Base-by-base conservation (phyloP, 257 asterid genomes). In the Solanum neorickii region DNA sequence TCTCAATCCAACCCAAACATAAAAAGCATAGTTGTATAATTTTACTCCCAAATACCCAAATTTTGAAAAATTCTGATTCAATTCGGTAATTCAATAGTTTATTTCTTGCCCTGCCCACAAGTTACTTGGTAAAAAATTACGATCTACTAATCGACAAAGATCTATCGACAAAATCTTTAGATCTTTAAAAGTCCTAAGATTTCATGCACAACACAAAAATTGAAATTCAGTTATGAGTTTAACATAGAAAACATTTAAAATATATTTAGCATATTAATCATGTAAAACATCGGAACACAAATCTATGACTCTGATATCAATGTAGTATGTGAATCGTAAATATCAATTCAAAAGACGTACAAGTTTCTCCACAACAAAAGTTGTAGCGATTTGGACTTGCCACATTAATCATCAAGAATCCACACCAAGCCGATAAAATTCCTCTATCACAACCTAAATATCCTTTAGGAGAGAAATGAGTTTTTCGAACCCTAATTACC, bases 41-140 rank as follows among this genome's bases (percentile, higher is more conserved):
- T 47, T 14, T 47, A 47, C 20, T 47, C 56, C 7, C 1, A 3
- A 47, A 14, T 47, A 47, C 7, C 59, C 59, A 47, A 47, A 14
- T 14, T 47, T 47, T 47, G 3, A 47, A 47, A 47, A 47, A 14
- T 2, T 5, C 20, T 14, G 0, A 0, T 14, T 14, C 1, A 1
- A 47, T 47, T 47, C 20, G 59, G 0, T 5, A 14, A 47, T 14
- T 47, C 2, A 14, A 47, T 47, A 5, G 5, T 47, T 14, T 47
- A 47, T 47, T 14, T 47, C 20, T 1, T 47, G 0, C 59, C 20
- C 3, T 47, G 0, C 59, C 59, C 59, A 59, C 25, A 59, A 59
- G 12, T 21, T 59, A 59, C 62, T 52, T 16, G 62, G 62, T 18
- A 16, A 52, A 52, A 52, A 52, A 18, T 52, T 52, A 52, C 11